Evolutionary conservation across 306 rosid genomes (phyloP).

Genomic region (Malus sieversii): DNA sequence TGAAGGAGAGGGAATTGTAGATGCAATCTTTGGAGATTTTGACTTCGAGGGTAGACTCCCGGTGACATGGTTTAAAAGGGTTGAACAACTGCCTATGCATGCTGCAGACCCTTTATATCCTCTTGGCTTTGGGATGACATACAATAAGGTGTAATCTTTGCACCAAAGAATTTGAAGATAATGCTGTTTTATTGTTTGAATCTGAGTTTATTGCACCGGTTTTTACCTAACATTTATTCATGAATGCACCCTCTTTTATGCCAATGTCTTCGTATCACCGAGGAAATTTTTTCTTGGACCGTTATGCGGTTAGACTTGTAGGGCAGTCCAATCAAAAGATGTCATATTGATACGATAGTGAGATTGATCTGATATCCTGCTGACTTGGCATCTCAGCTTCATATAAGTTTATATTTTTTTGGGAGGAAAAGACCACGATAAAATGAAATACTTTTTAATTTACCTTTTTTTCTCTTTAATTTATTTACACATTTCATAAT

Average conservation of each 20-base stretch:
- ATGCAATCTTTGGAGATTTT: conserved; percentile 60
- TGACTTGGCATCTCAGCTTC: too few species aligned
- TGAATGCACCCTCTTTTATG: not conserved
- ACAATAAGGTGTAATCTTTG: not conserved
- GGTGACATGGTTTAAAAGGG: conserved; percentile 61
- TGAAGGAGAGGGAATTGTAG: conserved; percentile 76
- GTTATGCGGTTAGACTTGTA: not conserved
- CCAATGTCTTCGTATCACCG: too few species aligned
- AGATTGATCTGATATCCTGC: too few species aligned
- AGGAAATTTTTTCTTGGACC: too few species aligned
- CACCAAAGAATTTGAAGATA: not conserved
- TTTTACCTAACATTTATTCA: not conserved
- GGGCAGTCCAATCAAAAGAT: not conserved
- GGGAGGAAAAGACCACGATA: too few species aligned
- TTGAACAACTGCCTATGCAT: conserved; percentile 35
- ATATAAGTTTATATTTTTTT: too few species aligned
- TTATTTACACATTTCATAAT: too few species aligned
- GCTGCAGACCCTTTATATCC: conserved; percentile 57
- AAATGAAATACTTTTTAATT: too few species aligned
- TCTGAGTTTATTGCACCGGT: not conserved
- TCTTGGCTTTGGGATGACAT: conserved; percentile 48
- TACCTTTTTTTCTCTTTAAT: too few species aligned
- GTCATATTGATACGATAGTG: too few species aligned
- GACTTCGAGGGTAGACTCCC: conserved; percentile 73
- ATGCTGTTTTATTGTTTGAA: too few species aligned